Conservation (phyloP, 495 filamentous ascomycete genomes). For the Aspergillus asperescens region DNA sequence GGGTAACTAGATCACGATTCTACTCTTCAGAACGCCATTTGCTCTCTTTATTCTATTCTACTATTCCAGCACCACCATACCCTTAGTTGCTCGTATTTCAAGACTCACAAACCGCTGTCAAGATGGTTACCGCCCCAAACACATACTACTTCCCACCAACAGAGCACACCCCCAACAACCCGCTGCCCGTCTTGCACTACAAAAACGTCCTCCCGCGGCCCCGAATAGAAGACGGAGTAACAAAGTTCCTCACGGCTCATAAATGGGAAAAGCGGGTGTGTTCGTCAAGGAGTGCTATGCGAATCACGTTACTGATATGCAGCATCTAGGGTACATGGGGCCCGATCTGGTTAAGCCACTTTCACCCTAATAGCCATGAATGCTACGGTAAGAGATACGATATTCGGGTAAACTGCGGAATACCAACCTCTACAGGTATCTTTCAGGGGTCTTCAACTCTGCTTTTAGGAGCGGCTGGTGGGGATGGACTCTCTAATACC, state of each 20-base stretch:
- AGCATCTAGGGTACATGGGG: conserved; percentile 2
- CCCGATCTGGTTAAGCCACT: conserved; percentile 2
- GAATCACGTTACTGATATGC: background rate
- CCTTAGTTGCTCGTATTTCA: background rate
- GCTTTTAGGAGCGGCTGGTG: conserved; percentile 2
- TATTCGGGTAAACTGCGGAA: background rate
- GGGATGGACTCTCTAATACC: background rate
- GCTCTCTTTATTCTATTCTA: background rate
- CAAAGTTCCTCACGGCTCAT: conserved; percentile 5
- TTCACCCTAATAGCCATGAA: conserved; percentile 12
- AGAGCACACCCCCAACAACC: conserved; percentile 35
- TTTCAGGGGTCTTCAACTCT: conserved; percentile 7
- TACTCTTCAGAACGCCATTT: too few relatives aligned
- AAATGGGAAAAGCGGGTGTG: conserved; percentile 7
- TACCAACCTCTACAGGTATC: background rate
- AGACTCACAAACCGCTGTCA: background rate
- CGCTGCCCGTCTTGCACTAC: conserved; percentile 36
- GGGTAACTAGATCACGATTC: too few relatives aligned
- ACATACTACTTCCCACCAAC: conserved; percentile 27
- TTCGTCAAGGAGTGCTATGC: too few relatives aligned
- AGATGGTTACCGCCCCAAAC: conserved; percentile 13
- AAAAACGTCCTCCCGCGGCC: conserved; percentile 26
- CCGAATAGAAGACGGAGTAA: conserved; percentile 8
- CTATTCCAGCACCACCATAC: background rate
- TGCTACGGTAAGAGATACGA: background rate